Evolutionary conservation across 2,329 filamentous ascomycete genomes (phyloP), one percentile per base, ranked within the genome.

Genomic region (Trichoderma sp.): DNA sequence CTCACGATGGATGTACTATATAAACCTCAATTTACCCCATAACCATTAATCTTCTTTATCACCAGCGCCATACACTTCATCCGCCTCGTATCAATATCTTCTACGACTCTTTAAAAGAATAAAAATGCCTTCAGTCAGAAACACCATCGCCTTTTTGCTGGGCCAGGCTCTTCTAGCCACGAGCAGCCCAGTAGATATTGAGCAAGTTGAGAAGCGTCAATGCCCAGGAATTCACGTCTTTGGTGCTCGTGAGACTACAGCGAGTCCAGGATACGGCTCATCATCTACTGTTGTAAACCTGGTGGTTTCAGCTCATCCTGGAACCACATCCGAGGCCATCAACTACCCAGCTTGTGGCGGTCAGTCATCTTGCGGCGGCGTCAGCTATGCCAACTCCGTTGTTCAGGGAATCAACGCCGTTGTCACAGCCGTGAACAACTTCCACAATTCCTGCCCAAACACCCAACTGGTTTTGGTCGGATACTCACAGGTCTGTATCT

Each of bases 331-430:
- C 1, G 86, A 88, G 71, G 83, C 86, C 21, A 87, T 89, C 71
- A 75, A 70, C 49, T 88, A 89, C 73, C 86, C 90, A 47, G 89
- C 89, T 2, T 90, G 88, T 53, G 89, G 89, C 68, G 89, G 89
- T 5, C 84, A 88, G 73, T 74, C 81, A 0, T 82, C 80, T 0
- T 91, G 89, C 73, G 88, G 88, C 16, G 82, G 85, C n/a, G 78
- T 85, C 31, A 84, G 83, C 74, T 92, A 91, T 72, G 86, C 83
- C 1, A 84, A 83, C 72, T 91, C 88, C 10, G 68, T 65, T 31
- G 40, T 69, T 11, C 35, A 55, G 4, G 68, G 68, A 8, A 69
- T 69, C 40, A 69, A 65, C 31, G 60, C 68, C 16, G 68, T 69
- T 3, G 60, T 58, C 21, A 49, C 55, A 1, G 60, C 86, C 8